Percentiles rank a stretch among this genome's conserved stretches.
These are phyloP conservation scores for Pythium rishiriense DNA, from an alignment of 352 stramenopile species.

Conservation along the genomic window DNA sequence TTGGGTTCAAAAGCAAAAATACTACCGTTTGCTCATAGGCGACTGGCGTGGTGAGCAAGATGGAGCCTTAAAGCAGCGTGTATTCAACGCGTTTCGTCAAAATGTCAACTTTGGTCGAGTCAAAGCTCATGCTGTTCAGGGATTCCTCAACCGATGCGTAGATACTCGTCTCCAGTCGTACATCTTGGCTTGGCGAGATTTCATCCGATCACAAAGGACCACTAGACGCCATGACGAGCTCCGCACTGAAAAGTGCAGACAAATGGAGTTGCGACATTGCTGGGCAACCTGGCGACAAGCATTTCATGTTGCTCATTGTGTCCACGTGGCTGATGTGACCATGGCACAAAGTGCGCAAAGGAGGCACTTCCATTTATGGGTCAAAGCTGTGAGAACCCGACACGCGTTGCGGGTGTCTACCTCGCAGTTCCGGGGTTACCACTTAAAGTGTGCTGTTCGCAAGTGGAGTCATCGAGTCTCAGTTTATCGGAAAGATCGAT, in stretches of 20 bases:
- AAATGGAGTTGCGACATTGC: not conserved
- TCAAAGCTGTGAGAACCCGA: not conserved
- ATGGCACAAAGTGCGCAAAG: not conserved
- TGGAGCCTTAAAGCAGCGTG: not conserved
- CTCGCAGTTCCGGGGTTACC: not conserved
- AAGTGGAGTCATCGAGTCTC: not conserved
- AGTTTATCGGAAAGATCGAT: not conserved
- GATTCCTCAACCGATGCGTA: not conserved
- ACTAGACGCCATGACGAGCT: not conserved
- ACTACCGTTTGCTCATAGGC: not conserved
- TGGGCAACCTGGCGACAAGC: constrained; percentile 15
- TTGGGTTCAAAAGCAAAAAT: not conserved
- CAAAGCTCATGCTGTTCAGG: not conserved
- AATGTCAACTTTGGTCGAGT: not conserved
- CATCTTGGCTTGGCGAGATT: constrained; percentile 10
- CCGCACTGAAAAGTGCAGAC: not conserved
- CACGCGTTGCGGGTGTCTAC: not conserved
- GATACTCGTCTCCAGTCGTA: not conserved
- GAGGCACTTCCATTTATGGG: constrained; percentile 6
- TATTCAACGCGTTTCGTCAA: not conserved
- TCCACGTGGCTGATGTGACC: constrained; percentile 13
- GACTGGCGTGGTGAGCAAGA: constrained; percentile 11
- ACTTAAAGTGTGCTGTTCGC: not conserved
- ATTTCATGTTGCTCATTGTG: constrained; percentile 15
- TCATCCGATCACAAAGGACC: not conserved